phyloP scores from a whole-genome alignment of 1,139 yeast genomes.

The Lodderomyces beijingensis region DNA sequence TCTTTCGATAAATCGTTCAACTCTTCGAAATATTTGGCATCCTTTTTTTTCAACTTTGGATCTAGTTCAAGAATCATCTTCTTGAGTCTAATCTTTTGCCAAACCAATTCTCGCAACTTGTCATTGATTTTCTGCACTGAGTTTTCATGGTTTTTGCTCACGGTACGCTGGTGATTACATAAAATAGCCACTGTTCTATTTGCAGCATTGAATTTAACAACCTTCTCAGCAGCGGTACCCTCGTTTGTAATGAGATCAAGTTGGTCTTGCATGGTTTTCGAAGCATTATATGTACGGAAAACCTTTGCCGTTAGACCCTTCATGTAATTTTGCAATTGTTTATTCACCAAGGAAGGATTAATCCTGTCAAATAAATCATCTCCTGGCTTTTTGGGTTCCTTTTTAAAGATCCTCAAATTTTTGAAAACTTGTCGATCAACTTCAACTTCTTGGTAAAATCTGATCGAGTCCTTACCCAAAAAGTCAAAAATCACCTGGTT shows the following conservation, averaged over 20 bases:
- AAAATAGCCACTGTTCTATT: slow-evolving; percentile 91
- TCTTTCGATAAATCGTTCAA: slow-evolving; percentile 66
- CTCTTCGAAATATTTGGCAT: slow-evolving; percentile 61
- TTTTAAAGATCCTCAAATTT: slow-evolving; percentile 80
- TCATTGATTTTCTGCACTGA: slow-evolving; percentile 77
- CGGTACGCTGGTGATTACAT: slow-evolving; percentile 96
- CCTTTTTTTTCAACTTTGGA: slow-evolving; percentile 46
- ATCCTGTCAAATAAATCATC: slow-evolving; percentile 90
- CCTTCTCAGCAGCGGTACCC: slow-evolving; percentile 86
- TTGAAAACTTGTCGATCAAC: slow-evolving; percentile 89
- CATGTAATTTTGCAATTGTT: slow-evolving; percentile 85
- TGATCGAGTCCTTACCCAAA: slow-evolving; percentile 91
- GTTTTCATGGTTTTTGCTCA: slow-evolving; percentile 77
- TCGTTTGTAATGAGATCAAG: slow-evolving; percentile 71
- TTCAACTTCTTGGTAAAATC: slow-evolving; percentile 88
- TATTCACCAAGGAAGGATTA: slow-evolving; percentile 78
- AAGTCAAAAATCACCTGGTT: slow-evolving; percentile 87
- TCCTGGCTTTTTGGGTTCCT: slow-evolving; percentile 83
- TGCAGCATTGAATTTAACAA: slow-evolving; percentile 87
- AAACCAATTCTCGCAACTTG: slow-evolving; percentile 68
- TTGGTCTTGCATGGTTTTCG: slow-evolving; percentile 95
- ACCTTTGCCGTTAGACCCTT: slow-evolving; percentile 94
- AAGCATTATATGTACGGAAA: slow-evolving; percentile 95
- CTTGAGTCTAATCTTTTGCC: slow-evolving; percentile 78
- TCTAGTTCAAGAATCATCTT: slow-evolving; percentile 68